These are phyloP conservation scores for Cutaneotrichosporon sp. DNA, from an alignment of 1,284 basidiomycete species.

Conservation along the genomic window DNA sequence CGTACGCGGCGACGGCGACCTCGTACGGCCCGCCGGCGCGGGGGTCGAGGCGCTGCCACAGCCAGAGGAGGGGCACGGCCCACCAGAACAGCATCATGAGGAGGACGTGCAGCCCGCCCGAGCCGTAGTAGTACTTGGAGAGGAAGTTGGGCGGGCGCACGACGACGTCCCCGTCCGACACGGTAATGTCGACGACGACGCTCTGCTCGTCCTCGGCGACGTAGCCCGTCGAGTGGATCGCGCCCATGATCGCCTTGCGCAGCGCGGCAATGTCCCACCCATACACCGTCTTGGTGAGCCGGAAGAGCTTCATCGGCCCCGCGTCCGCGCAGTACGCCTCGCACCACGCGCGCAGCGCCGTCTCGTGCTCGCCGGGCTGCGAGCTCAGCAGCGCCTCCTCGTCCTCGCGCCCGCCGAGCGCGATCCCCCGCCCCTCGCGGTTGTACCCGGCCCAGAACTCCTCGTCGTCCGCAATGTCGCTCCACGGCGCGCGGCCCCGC, in stretches of 20 bases:
- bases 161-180: conserved; percentile 55
- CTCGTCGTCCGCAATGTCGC: conserved; percentile 15
- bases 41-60: conserved; percentile 27
- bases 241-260: conserved; percentile 57
- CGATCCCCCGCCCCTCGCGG: neutral
- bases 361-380: neutral
- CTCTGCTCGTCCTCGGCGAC: conserved; percentile 33
- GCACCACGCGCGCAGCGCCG: conserved; percentile 63
- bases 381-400: conserved; percentile 22
- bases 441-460: conserved; percentile 14
- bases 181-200: conserved; percentile 60
- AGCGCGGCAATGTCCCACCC: conserved; percentile 64
- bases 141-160: conserved; percentile 65
- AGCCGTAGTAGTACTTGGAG: conserved; percentile 62
- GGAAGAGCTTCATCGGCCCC: conserved; percentile 67
- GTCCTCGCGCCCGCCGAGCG: conserved; percentile 9
- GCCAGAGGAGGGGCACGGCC: conserved; percentile 64
- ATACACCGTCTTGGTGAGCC: conserved; percentile 65
- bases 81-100: conserved; percentile 67
- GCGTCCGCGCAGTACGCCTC: conserved; percentile 66
- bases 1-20: conserved; percentile 31
- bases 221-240: conserved; percentile 62
- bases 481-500: conserved; percentile 18
- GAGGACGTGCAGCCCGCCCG: neutral
- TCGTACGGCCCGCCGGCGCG: conserved; percentile 36